These are phyloP conservation scores for Fusarium brevicatenulatum DNA, from an alignment of 2,329 filamentous ascomycete species.

Conservation along the genomic window DNA sequence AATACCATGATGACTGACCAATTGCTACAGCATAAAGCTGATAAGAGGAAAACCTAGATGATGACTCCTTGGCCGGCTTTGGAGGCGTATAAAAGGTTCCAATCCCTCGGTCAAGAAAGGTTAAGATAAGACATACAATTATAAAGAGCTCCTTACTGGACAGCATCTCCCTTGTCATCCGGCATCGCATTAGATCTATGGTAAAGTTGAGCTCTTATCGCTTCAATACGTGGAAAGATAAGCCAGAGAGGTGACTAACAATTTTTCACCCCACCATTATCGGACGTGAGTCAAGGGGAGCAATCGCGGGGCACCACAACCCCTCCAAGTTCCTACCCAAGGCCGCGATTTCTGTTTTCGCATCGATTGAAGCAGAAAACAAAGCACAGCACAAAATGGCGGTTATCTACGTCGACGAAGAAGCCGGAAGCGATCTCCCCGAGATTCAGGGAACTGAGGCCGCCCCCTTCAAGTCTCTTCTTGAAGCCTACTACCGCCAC, in stretches of 20 bases:
- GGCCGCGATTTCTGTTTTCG: constrained; percentile 16
- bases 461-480: constrained; percentile 83
- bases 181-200: not conserved
- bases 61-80: no score
- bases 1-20: no score
- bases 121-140: not conserved
- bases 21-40: no score
- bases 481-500: constrained; percentile 74
- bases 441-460: constrained; percentile 73
- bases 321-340: constrained; percentile 27
- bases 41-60: no score
- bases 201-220: constrained; percentile 5
- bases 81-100: no score
- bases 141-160: not conserved
- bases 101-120: no score
- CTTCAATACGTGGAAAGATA: constrained; percentile 16
- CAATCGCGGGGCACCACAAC: constrained; percentile 35
- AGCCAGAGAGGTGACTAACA: constrained; percentile 27
- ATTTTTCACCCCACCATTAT: constrained; percentile 39
- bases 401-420: constrained; percentile 72
- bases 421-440: constrained; percentile 77
- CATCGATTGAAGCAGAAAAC: constrained; percentile 17
- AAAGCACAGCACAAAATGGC: constrained; percentile 45
- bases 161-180: not conserved
- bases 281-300: constrained; percentile 32